Evolutionary conservation across 1,284 basidiomycete genomes (phyloP), one percentile per base, ranked within the genome.

Genomic region (Cutaneotrichosporon spelunceum): DNA sequence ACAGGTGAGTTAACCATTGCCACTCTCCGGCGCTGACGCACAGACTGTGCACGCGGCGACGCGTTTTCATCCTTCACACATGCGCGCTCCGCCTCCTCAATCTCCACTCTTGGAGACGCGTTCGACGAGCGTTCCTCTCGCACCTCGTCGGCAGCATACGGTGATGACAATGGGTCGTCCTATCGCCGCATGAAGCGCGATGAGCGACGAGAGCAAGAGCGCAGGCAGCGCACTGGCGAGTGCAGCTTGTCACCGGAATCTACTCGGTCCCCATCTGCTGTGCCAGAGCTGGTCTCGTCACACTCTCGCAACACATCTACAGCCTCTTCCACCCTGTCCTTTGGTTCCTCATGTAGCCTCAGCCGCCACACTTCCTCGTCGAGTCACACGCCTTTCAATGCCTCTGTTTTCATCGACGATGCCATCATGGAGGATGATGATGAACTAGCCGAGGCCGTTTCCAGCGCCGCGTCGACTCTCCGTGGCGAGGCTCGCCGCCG

Each of bases 1-100:
- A 64, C 69, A 44, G 70, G 77, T 78, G 59, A 65, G 75, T 74
- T 6, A n/a, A 19, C 19, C 3, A n/a, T 21, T 19, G 34, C 10
- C 14, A 26, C 26, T 27, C 45, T 26, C 44, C 7, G 34, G 34
- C 39, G 21, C 54, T 60, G 27, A 61, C 56, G 26, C 39, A 29
- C 56, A 76, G 78, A 68, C 30, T 79, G 78, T 53, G 78, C 78
- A 9, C 70, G 76, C 53, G 69, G 65, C n/a, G 76, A 78, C 42
- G 73, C 78, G 7, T 75, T 79, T 64, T 74, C 75, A 0, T 77
- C 78, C 2, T 63, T 79, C 42, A 78, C 77, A 50, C 76, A 74
- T 59, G 71, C 73, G 52, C 68, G 72, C 50, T 53, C 52, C 36
- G 56, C 19, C 26, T 64, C 48, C 16, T 53, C 52, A 30, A 13